A percentile compares a stretch with the other conserved stretches of the same genome.
Conservation (phyloP, 1,284 basidiomycete genomes). For the Trametes hirsuta region DNA sequence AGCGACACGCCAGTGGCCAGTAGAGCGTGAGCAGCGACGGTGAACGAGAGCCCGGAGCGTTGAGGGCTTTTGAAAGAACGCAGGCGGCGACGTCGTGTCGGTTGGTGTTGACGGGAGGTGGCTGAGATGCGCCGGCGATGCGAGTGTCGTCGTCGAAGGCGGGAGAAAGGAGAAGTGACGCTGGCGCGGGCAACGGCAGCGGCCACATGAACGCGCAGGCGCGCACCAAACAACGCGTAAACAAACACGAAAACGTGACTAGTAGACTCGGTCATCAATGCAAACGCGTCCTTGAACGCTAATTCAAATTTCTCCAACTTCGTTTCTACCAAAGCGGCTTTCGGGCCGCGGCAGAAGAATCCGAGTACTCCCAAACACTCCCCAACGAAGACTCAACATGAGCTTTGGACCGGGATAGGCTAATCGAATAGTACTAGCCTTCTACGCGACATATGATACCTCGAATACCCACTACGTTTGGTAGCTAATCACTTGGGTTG, state of each 20-base stretch:
- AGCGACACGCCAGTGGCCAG: slow-evolving; percentile 26
- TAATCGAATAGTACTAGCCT: no score
- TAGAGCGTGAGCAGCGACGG: slow-evolving; percentile 14
- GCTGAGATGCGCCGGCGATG: slow-evolving; percentile 8
- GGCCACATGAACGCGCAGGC: not conserved
- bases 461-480: no score
- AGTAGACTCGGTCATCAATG: no score
- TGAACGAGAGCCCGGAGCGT: slow-evolving; percentile 34
- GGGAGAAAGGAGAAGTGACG: not conserved
- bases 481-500: no score
- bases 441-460: no score
- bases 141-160: slow-evolving; percentile 17
- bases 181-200: slow-evolving; percentile 7
- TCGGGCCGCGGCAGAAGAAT: no score
- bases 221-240: slow-evolving; percentile 14
- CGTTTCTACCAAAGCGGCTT: no score
- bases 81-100: not conserved
- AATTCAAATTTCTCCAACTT: no score
- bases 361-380: no score
- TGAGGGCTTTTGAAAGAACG: slow-evolving; percentile 27
- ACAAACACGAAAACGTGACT: not conserved
- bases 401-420: no score
- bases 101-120: slow-evolving; percentile 2
- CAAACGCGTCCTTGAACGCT: no score
- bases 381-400: no score